A percentile compares a stretch with the other conserved stretches of the same genome.
phyloP scores from a whole-genome alignment of 2,329 filamentous ascomycete species.

The Cladosporium phlei region DNA sequence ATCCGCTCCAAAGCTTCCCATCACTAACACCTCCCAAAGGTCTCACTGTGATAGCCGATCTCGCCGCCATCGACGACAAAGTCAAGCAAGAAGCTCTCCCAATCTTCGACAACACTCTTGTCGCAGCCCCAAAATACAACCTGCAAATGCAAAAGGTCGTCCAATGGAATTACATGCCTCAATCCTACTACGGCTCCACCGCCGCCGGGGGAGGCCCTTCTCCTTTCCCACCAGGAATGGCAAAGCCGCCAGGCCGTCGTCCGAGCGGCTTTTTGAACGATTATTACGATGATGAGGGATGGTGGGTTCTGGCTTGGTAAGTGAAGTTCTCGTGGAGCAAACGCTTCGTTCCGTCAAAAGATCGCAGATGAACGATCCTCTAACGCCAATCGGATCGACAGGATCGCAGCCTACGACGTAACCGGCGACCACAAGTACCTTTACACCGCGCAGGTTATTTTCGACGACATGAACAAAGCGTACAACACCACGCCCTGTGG shows the following conservation, averaged over 20 bases:
- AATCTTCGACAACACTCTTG: conserved; percentile 23
- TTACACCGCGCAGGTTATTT: conserved; percentile 45
- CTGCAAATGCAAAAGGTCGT: conserved; percentile 19
- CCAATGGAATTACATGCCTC: conserved; percentile 10
- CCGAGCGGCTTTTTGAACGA: conserved; percentile 27
- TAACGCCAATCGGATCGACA: too few relatives aligned
- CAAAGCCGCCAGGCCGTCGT: not conserved
- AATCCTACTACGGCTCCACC: conserved; percentile 10
- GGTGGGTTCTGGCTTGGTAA: conserved; percentile 50
- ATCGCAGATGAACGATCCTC: too few relatives aligned
- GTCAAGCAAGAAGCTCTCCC: conserved; percentile 15
- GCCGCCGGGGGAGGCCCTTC: too few relatives aligned
- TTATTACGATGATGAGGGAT: conserved; percentile 51
- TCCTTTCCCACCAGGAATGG: not conserved
- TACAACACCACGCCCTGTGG: conserved; percentile 43
- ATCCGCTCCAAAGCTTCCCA: too few relatives aligned
- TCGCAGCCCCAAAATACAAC: conserved; percentile 26
- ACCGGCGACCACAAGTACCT: conserved; percentile 44
- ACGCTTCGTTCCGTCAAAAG: too few relatives aligned
- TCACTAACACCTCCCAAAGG: conserved; percentile 7
- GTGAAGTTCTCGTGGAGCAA: too few relatives aligned
- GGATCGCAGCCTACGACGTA: conserved; percentile 50
- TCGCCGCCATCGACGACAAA: conserved; percentile 24
- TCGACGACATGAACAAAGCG: conserved; percentile 41
- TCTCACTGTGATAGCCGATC: conserved; percentile 27